These are phyloP conservation scores for Pistacia vera DNA, from an alignment of 345 rosid species.

Conservation along the genomic window DNA sequence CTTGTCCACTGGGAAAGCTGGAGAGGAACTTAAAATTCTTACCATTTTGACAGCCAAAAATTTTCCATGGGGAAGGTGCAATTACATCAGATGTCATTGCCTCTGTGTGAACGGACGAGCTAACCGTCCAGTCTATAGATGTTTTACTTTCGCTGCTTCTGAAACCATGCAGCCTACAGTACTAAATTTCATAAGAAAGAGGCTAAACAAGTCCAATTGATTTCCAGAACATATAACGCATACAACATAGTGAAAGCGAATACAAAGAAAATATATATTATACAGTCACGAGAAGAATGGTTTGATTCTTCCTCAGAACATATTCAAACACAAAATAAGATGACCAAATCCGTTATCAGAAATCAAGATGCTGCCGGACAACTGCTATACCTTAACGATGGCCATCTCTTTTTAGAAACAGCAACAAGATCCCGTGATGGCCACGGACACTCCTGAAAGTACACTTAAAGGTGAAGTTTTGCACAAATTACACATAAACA, in stretches of 20 bases:
- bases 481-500: not conserved
- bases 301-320: not conserved
- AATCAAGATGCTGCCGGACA: not conserved
- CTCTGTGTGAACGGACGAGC: conserved; percentile 49
- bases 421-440: conserved; percentile 52
- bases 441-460: conserved; percentile 51
- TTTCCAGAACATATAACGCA: not conserved
- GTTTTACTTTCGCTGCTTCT: conserved; percentile 44
- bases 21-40: conserved; percentile 15
- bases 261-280: not conserved
- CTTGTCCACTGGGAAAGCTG: not conserved
- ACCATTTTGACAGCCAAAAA: conserved; percentile 96
- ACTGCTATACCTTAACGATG: conserved; percentile 42
- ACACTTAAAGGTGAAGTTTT: conserved; percentile 17
- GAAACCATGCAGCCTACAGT: conserved; percentile 21
- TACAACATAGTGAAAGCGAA: not conserved
- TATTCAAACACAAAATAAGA: not conserved
- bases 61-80: conserved; percentile 94
- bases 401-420: conserved; percentile 57
- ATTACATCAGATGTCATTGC: conserved; percentile 71
- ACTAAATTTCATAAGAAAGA: not conserved
- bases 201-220: not conserved
- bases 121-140: conserved; percentile 57
- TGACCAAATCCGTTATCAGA: not conserved
- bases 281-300: not conserved